Base-by-base conservation (phyloP, 768 basidiomycete genomes). In the Hygrocybe punicea region DNA sequence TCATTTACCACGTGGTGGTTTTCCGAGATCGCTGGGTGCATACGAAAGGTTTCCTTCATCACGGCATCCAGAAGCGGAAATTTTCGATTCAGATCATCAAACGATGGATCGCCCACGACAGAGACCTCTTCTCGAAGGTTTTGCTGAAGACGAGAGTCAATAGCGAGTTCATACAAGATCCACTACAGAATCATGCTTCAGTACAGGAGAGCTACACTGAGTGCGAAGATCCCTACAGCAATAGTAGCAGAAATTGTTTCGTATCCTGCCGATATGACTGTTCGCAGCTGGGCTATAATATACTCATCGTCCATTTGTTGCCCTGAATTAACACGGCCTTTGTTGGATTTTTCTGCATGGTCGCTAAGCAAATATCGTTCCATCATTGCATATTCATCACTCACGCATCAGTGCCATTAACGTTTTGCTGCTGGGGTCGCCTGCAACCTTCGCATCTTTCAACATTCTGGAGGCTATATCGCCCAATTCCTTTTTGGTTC, bases 101-200 rank as follows among this genome's bases (percentile, higher is more conserved):
- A 79, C 3, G 81, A 74, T 8, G 83, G 76, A 46, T 84, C 75
- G 13, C 70, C 69, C 21, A 77, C 73, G 7, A 69, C 68, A 16
- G 71, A 71, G 14, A 84, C 67, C 63, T 85, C 84, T 52, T 80
- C 76, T 4, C 88, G 80, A 16, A 90, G 76, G 44, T 76, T 68
- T 19, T 73, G 70, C 68, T 90, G 87, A 37, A 83, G 63, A 23
- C 76, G 67, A 0, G 76, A 75, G 63, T 85, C 69, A 21, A 69
- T 70, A 19, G 84, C 75, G 24, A 90, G 76, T 61, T 85, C 82
- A 59, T 86, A 87, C 10, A 88, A 68, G 45, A 82, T 72, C 87
- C 87, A 89, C 84, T 85, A 57, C 13, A 53, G 23, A 23, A 17
- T 19, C 59, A 14, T 59, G 48, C 59, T 40, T 62, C 25, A 61